These are phyloP conservation scores for Entrophospora sp. DNA, from an alignment of 192 early-diverging fungal species.

Conservation along the genomic window DNA sequence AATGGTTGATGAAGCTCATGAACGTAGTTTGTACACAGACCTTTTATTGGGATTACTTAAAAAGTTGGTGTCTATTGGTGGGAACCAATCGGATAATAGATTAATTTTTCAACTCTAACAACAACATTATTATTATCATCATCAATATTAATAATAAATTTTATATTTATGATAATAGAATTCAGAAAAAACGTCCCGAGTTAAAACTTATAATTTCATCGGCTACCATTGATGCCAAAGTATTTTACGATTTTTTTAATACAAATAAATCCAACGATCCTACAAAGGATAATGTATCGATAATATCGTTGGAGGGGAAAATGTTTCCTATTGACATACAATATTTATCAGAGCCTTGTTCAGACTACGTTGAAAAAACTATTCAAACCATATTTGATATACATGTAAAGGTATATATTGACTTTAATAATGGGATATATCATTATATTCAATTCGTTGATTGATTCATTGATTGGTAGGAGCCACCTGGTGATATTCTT, in stretches of 20 bases:
- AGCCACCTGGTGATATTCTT: conserved; percentile 57
- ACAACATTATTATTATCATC: background rate
- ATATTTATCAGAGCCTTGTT: conserved; percentile 48
- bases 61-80: conserved; percentile 46
- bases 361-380: conserved; percentile 55
- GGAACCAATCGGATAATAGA: no score
- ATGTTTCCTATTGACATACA: conserved; percentile 63
- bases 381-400: conserved; percentile 72
- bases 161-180: conserved; percentile 35
- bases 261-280: conserved; percentile 32
- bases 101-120: no score
- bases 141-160: background rate
- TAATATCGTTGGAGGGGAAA: conserved; percentile 67
- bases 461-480: conserved; percentile 23
- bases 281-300: conserved; percentile 45
- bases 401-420: conserved; percentile 42
- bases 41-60: conserved; percentile 64
- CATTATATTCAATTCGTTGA: no score
- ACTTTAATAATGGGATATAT: no score
- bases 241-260: conserved; percentile 64
- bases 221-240: conserved; percentile 72
- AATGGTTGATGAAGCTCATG: conserved; percentile 96
- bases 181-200: conserved; percentile 59
- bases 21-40: conserved; percentile 86
- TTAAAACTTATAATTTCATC: conserved; percentile 69